Base-by-base conservation (phyloP, 352 stramenopile species). In the Blastocystis sp. region DNA sequence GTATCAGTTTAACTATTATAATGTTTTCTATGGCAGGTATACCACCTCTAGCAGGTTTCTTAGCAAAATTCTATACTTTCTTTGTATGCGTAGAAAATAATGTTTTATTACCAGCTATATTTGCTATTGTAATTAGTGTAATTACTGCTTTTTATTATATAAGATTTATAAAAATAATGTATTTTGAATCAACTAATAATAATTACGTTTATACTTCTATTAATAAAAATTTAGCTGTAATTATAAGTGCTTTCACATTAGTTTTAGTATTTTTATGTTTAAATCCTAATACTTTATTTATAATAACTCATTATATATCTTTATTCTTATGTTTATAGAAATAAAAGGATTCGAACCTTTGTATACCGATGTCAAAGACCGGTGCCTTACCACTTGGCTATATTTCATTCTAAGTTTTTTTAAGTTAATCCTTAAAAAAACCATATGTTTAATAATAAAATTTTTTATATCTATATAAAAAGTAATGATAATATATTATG, bases 1-100 rank as follows among this genome's bases (percentile, higher is more conserved):
- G 18, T 9, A 9, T 46, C 10, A 43, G 40, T 31, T 43, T 46
- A 31, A 46, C 9, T 46, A 23, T 46, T 9, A 31, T 31, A 18
- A 46, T 46, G 40, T 23, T 46, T 13, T 46, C 40, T 43, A 13
- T 46, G n/a, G 40, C 40, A 18, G 40, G 40, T 43, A 46, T 46
- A 31, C 40, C 40, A 23, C 13, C 43, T 46, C 28, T 31, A 13
- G 40, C 40, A 23, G 40, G 40, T 9, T 46, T 46, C 16, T 46
- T 46, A 43, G 40, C 40, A 46, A 46, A 46, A 46, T 46, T 43
- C n/a, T 46, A 43, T 46, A 31, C 43, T 9, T 46, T 46, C n/a
- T 43, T 31, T 23, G 43, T 31, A 13, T 13, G 28, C 10, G 43
- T 46, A 9, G 40, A 31, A 18, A 13, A 18, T 13, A 18, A 9